A percentile compares a stretch with the other conserved stretches of the same genome.
phyloP scores from a whole-genome alignment of 768 basidiomycete species.

The Goffeauzyma gilvescens region DNA sequence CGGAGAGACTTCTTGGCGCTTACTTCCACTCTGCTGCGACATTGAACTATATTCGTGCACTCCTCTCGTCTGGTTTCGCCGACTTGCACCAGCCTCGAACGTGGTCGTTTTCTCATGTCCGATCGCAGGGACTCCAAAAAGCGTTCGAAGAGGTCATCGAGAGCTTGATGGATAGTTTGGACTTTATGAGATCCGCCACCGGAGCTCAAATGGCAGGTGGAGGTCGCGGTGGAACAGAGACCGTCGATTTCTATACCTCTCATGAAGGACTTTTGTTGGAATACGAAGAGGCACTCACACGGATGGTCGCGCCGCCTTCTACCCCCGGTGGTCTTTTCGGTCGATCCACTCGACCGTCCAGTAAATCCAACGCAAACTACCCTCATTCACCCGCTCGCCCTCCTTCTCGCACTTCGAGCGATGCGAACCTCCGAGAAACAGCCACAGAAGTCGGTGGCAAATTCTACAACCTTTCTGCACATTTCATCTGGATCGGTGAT shows the following conservation, averaged over 20 bases:
- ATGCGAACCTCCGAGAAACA: slow-evolving; percentile 1
- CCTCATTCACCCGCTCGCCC: slow-evolving; percentile 19
- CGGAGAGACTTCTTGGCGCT: slow-evolving; percentile 73
- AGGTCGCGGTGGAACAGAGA: slow-evolving; percentile 54
- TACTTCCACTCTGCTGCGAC: slow-evolving; percentile 94
- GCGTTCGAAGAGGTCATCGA: slow-evolving; percentile 75
- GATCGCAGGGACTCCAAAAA: slow-evolving; percentile 46
- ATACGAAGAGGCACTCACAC: slow-evolving; percentile 81
- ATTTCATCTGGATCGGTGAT: slow-evolving; percentile 95
- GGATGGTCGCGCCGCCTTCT: slow-evolving; percentile 37
- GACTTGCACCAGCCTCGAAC: slow-evolving; percentile 74
- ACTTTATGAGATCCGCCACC: slow-evolving; percentile 80
- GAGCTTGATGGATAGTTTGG: slow-evolving; percentile 71
- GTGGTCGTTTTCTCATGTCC: slow-evolving; percentile 84
- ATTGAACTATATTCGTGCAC: slow-evolving; percentile 71
- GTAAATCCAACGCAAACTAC: too few relatives aligned
- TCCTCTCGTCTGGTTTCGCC: slow-evolving; percentile 82
- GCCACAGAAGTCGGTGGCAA: slow-evolving; percentile 29
- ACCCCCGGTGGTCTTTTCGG: too few relatives aligned
- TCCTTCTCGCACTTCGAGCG: not conserved
- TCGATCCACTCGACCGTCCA: too few relatives aligned
- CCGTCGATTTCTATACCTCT: slow-evolving; percentile 85
- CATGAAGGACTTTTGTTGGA: slow-evolving; percentile 85
- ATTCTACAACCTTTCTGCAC: slow-evolving; percentile 77
- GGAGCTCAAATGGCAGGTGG: slow-evolving; percentile 35